Conservation (phyloP, 768 basidiomycete species). For the Rhizopogon rudus region DNA sequence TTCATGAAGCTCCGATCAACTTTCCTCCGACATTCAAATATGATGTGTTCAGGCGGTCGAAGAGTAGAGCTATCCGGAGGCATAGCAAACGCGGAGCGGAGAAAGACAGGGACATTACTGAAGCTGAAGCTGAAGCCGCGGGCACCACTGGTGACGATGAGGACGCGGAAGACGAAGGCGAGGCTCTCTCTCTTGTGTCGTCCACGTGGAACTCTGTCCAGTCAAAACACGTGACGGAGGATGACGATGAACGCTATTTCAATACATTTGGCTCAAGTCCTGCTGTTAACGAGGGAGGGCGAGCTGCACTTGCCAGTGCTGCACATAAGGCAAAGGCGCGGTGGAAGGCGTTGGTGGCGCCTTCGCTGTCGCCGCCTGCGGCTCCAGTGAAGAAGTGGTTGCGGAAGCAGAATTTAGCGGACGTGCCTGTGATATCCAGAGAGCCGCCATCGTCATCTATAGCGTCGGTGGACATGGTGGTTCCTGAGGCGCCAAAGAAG, state of each 20-base stretch:
- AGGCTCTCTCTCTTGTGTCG: constrained; percentile 51
- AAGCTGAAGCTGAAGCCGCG: constrained; percentile 30
- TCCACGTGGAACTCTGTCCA: constrained; percentile 37
- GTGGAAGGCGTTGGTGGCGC: constrained; percentile 45
- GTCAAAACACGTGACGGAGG: constrained; percentile 24
- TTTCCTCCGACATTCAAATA: constrained; percentile 97
- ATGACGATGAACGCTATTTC: constrained; percentile 39
- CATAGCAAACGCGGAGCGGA: constrained; percentile 34
- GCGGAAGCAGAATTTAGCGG: constrained; percentile 19
- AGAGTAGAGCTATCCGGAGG: constrained; percentile 28
- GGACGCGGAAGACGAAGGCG: constrained; percentile 31
- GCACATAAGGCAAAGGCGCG: constrained; percentile 53
- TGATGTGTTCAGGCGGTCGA: constrained; percentile 61
- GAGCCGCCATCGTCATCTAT: constrained; percentile 18
- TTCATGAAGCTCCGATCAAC: constrained; percentile 71
- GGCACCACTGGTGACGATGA: constrained; percentile 24
- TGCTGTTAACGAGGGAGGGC: constrained; percentile 28
- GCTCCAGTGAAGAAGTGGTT: constrained; percentile 25
- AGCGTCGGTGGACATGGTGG: constrained; percentile 21
- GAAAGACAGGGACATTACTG: constrained; percentile 28
- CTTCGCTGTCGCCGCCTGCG: constrained; percentile 20
- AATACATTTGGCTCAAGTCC: constrained; percentile 19
- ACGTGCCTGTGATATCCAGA: constrained; percentile 21
- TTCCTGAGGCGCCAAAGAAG: constrained; percentile 5
- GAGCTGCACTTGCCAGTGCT: constrained; percentile 33